Base-by-base conservation (phyloP, 352 stramenopile species). In the Pelagophyceae sp. region DNA sequence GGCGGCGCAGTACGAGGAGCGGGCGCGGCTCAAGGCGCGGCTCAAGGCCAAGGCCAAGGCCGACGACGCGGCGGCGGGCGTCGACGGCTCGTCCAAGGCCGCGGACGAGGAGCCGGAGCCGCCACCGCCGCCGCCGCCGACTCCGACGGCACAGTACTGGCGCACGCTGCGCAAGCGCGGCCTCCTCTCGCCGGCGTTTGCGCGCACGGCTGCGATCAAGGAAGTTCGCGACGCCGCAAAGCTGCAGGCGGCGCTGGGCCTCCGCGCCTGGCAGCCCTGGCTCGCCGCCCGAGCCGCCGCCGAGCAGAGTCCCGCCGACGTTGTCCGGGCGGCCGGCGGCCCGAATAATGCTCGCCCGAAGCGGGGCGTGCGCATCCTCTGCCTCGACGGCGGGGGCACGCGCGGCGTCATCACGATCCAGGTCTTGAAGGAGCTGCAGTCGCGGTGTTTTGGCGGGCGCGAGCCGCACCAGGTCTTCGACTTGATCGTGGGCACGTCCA, bases 401-500 rank as follows among this genome's bases (percentile, higher is more conserved):
- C 35, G 63, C 5, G 78, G 78, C 25, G 40, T 81, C 27, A 40
- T 81, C 31, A 81, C 65, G 17, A 15, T 81, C 17, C 1, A 77
- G n/a, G 6, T 67, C 2, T 37, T 81, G 32, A 65, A 72, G 29
- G 25, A 80, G 61, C 38, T 80, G 17, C 65, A 80, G 61, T 0
- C 3, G 33, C 2, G 35, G 25, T 31, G 17, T 37, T 74, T 74
- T 58, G n/a, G 60, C 6, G 76, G 76, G 17, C 51, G 38, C 33
- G 65, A 63, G 27, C 38, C 75, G 1, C 40, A 70, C 40, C 86
- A 91, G 79, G 82, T 84, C 38, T 91, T 91, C 81, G 87, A 91
- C 82, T 83, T 91, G 67, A 83, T 91, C 64, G 83, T 83, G 54
- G 86, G 87, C 38, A 91, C 87, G 23, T 89, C 83, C 29, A 91